Evolutionary conservation across 164 flowering plant species (phyloP).

Genomic region (Malania oleifera): DNA sequence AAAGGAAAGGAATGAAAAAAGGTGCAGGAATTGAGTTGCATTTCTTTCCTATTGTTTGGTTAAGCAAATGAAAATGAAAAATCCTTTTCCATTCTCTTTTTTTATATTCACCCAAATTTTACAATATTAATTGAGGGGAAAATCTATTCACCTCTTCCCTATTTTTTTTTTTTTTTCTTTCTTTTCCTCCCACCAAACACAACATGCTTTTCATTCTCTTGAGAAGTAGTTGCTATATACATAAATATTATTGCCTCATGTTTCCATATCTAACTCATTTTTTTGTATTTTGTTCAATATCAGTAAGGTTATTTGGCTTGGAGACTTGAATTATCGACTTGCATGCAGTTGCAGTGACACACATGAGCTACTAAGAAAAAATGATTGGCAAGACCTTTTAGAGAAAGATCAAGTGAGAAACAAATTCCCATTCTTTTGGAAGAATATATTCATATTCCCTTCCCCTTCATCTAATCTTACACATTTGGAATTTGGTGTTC

Average conservation of each 20-base stretch:
- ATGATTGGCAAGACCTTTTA: conserved; percentile 73
- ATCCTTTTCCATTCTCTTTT: too few relatives aligned
- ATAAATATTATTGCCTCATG: too few relatives aligned
- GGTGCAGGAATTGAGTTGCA: too few relatives aligned
- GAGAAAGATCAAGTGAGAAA: conserved; percentile 73
- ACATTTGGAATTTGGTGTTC: not conserved
- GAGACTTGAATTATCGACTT: conserved; percentile 85
- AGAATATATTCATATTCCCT: too few relatives aligned
- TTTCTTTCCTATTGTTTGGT: too few relatives aligned
- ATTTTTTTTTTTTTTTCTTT: too few relatives aligned
- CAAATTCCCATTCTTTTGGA: not conserved
- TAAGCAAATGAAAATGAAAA: too few relatives aligned
- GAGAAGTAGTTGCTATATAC: too few relatives aligned
- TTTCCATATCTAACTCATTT: not conserved
- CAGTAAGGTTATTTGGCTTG: conserved; percentile 83
- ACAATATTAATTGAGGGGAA: too few relatives aligned
- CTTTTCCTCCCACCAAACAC: not conserved
- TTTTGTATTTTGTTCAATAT: conserved; percentile 8
- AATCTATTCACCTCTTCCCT: too few relatives aligned
- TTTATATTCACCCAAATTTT: too few relatives aligned
- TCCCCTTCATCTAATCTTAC: not conserved
- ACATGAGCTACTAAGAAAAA: conserved; percentile 41
- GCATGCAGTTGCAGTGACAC: conserved; percentile 37
- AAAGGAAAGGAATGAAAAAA: too few relatives aligned
- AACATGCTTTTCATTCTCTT: not conserved